These are phyloP conservation scores for Isatis tinctoria DNA, from an alignment of 345 rosid genomes.

Conservation along the genomic window DNA sequence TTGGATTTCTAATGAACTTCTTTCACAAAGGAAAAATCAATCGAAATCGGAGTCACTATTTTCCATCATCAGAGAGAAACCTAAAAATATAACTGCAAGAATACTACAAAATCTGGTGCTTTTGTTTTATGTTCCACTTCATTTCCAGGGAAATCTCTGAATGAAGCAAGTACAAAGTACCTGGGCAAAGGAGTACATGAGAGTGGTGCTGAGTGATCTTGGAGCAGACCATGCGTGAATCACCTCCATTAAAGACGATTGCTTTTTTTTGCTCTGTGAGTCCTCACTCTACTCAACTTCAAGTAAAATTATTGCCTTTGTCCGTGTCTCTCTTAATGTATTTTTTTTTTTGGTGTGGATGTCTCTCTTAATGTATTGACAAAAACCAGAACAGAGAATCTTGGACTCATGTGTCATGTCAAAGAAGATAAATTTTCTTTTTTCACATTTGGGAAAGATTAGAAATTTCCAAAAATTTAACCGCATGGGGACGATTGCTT, in stretches of 20 bases:
- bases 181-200: constrained; percentile 91
- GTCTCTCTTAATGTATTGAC: too few species aligned
- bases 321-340: background rate
- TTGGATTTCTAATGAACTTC: too few species aligned
- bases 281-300: constrained; percentile 7
- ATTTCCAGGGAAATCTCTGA: background rate
- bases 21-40: too few species aligned
- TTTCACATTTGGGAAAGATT: too few species aligned
- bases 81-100: background rate
- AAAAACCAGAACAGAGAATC: background rate
- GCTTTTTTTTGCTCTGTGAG: constrained; percentile 3
- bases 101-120: background rate
- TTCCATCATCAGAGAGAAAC: background rate
- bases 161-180: constrained; percentile 28
- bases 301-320: background rate
- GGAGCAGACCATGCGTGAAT: constrained; percentile 91
- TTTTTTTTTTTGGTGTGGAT: too few species aligned
- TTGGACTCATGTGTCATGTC: background rate
- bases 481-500: background rate
- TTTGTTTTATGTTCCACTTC: too few species aligned
- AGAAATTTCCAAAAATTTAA: background rate
- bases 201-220: constrained; percentile 77
- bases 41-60: background rate
- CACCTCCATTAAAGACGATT: constrained; percentile 40
- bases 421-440: too few species aligned